These are phyloP conservation scores for Helianthus tuberosus DNA, from an alignment of 129 eudicot genomes.

Conservation along the genomic window DNA sequence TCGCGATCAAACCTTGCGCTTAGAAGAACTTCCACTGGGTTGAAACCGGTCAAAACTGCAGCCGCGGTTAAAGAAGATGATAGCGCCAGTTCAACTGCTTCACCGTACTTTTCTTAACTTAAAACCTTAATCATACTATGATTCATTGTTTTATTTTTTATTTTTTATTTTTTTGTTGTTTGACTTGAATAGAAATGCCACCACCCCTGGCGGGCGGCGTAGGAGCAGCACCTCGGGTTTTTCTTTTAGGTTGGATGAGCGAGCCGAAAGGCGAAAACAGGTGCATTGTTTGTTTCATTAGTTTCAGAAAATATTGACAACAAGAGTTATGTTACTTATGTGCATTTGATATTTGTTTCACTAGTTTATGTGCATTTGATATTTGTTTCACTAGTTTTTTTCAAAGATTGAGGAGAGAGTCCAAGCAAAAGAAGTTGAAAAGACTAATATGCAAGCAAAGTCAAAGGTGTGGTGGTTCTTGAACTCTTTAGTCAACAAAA, in stretches of 20 bases:
- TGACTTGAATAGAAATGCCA: constrained; percentile 12
- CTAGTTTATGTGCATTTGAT: constrained; percentile 43
- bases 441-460: constrained; percentile 62
- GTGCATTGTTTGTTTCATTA: constrained; percentile 30
- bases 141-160: background rate
- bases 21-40: constrained; percentile 31
- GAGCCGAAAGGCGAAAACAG: constrained; percentile 91
- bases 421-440: constrained; percentile 78
- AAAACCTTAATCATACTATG: background rate
- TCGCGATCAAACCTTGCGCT: constrained; percentile 28
- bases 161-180: background rate
- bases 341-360: background rate
- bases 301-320: background rate
- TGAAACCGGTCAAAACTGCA: constrained; percentile 36
- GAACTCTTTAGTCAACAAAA: constrained; percentile 13
- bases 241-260: constrained; percentile 75
- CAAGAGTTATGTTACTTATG: background rate
- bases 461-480: constrained; percentile 60
- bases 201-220: constrained; percentile 39
- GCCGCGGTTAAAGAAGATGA: constrained; percentile 49
- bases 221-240: constrained; percentile 52
- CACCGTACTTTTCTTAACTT: constrained; percentile 57
- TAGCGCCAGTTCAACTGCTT: constrained; percentile 52
- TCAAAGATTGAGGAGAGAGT: constrained; percentile 79
- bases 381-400: constrained; percentile 52